These are phyloP conservation scores for Salix dunnii DNA, from an alignment of 345 rosid species.

Conservation along the genomic window DNA sequence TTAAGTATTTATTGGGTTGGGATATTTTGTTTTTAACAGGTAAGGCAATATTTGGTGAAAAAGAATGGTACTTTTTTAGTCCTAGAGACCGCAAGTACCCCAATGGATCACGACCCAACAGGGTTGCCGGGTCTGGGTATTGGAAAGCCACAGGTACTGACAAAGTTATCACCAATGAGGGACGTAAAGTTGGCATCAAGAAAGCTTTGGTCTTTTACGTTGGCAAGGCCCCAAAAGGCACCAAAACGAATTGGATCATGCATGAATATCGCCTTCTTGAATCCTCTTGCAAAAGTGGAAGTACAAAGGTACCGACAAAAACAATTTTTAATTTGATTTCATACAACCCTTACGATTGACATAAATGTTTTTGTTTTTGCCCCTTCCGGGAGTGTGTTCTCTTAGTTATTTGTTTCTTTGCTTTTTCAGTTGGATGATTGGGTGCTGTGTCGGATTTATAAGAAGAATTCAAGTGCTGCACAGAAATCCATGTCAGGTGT, in stretches of 20 bases:
- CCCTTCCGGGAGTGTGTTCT: neutral
- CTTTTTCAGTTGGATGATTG: conserved; percentile 76
- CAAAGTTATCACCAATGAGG: conserved; percentile 61
- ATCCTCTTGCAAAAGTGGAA: conserved; percentile 49
- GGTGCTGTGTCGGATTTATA: conserved; percentile 91
- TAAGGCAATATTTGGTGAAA: conserved; percentile 84
- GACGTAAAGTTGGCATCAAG: conserved; percentile 83
- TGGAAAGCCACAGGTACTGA: conserved; percentile 99
- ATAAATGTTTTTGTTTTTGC: too few species aligned
- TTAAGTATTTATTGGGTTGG: neutral
- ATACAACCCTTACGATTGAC: neutral
- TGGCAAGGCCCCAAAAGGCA: conserved; percentile 94
- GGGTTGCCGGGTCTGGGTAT: conserved; percentile 92
- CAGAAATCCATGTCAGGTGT: conserved; percentile 33
- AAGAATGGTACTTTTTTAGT: conserved; percentile 95
- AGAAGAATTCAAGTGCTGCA: conserved; percentile 65
- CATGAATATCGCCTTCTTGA: conserved; percentile 91
- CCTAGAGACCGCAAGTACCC: conserved; percentile 94
- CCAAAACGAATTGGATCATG: conserved; percentile 99
- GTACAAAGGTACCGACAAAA: conserved; percentile 52
- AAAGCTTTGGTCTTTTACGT: conserved; percentile 86
- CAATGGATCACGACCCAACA: conserved; percentile 86
- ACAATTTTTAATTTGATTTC: neutral
- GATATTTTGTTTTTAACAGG: conserved; percentile 31
- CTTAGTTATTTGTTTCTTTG: neutral